Evolutionary conservation across 306 rosid species (phyloP).

Genomic region (Quercus suber): DNA sequence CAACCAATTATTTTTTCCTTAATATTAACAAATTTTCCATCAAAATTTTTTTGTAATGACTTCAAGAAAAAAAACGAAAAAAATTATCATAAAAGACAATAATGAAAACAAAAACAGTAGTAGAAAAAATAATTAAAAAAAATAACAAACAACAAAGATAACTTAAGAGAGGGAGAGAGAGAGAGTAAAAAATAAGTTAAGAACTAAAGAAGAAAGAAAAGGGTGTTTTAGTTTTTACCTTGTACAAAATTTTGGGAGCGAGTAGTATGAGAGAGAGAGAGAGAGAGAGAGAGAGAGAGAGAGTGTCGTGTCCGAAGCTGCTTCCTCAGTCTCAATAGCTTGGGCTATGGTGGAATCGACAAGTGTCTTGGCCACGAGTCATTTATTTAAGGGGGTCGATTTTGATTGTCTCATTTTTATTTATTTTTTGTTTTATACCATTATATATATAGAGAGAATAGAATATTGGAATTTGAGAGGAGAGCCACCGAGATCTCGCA

Average conservation of each 20-base stretch:
- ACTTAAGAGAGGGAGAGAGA: background rate
- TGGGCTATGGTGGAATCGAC: slow-evolving; percentile 49
- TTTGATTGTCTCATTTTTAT: background rate
- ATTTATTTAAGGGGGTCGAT: slow-evolving; percentile 37
- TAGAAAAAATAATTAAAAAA: slow-evolving; percentile 6
- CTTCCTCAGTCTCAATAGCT: background rate
- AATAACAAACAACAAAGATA: background rate
- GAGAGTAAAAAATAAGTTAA: background rate
- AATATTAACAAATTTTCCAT: background rate
- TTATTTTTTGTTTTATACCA: background rate
- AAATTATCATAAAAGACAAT: background rate
- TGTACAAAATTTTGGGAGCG: slow-evolving; percentile 2
- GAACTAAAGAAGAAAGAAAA: background rate
- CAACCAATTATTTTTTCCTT: slow-evolving; percentile 12
- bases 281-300: background rate
- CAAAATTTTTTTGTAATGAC: background rate
- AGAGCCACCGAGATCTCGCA: slow-evolving; percentile 8
- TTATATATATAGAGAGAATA: background rate
- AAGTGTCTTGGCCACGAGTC: slow-evolving; percentile 69
- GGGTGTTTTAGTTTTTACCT: slow-evolving; percentile 15
- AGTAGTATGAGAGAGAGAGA: background rate
- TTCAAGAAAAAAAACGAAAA: background rate
- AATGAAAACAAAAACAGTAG: background rate
- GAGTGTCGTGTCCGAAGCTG: slow-evolving; percentile 36
- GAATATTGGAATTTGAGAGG: background rate